Percentiles rank a stretch among this genome's conserved stretches.
Evolutionary conservation across 306 rosid genomes (phyloP).

Genomic region (Chamaecrista fasciculata): DNA sequence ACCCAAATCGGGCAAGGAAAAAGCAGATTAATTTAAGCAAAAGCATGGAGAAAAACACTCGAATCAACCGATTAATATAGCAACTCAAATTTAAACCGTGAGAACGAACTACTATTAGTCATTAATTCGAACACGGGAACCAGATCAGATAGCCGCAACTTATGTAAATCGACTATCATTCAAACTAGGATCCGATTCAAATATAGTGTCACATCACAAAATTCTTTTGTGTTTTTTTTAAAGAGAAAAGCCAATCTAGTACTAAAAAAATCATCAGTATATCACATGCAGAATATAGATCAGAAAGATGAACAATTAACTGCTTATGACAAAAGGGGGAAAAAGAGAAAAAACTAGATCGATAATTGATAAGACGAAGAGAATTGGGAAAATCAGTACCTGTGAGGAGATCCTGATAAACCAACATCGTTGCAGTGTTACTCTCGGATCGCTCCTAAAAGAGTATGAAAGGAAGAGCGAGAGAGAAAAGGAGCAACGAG

Average conservation of each 20-base stretch:
- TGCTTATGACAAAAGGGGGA: too few relatives aligned
- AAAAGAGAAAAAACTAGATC: background rate
- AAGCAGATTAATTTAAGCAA: background rate
- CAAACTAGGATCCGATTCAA: background rate
- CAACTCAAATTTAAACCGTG: background rate
- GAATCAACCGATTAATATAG: background rate
- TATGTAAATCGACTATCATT: background rate
- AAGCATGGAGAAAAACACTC: background rate
- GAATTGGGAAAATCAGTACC: slow-evolving; percentile 26
- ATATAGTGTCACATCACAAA: background rate
- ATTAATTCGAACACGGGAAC: too few relatives aligned
- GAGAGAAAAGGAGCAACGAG: slow-evolving; percentile 23
- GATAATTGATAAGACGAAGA: background rate
- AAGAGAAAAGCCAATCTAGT: background rate
- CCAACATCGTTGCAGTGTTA: slow-evolving; percentile 53
- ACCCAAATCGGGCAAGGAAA: background rate
- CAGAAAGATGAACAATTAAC: background rate
- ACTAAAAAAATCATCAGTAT: background rate
- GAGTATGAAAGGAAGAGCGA: background rate
- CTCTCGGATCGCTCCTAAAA: slow-evolving; percentile 42
- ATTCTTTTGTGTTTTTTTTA: too few relatives aligned
- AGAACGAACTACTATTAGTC: background rate
- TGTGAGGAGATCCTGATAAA: slow-evolving; percentile 59
- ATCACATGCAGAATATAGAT: background rate
- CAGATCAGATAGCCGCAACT: background rate